These are phyloP conservation scores for Rhynchospora tenuis DNA, from an alignment of 176 grass and related monocot species.

Conservation along the genomic window DNA sequence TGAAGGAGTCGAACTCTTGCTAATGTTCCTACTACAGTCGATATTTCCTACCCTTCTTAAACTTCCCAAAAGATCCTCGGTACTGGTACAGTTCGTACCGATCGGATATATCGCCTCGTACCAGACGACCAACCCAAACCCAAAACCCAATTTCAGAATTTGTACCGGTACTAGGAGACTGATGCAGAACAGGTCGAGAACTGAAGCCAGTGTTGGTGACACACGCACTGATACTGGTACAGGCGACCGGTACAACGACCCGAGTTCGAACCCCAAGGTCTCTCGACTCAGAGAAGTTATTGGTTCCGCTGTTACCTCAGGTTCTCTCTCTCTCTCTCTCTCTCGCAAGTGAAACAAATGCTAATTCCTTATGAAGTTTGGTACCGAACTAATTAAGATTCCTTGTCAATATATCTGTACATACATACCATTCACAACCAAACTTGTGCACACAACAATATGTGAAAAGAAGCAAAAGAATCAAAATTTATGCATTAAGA, in stretches of 20 bases:
- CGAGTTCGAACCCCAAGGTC: slow-evolving; percentile 8
- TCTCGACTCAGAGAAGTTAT: slow-evolving; percentile 12
- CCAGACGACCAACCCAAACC: not conserved
- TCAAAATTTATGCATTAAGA: too few species aligned
- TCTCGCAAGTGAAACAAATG: not conserved
- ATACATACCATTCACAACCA: not conserved
- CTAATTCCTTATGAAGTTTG: not conserved
- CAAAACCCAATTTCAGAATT: not conserved
- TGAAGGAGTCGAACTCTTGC: not conserved
- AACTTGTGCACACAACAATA: too few species aligned
- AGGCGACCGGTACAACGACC: not conserved
- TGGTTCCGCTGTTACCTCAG: not conserved
- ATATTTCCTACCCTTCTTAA: not conserved
- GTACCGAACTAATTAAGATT: not conserved
- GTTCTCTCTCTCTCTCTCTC: not conserved
- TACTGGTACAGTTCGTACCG: not conserved
- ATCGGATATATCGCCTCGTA: not conserved
- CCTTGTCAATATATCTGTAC: not conserved
- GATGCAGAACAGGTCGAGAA: not conserved
- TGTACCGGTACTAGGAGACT: not conserved
- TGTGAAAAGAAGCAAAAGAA: too few species aligned
- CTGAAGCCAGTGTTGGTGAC: not conserved
- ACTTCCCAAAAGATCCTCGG: not conserved
- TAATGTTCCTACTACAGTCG: not conserved
- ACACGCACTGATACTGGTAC: not conserved